A percentile compares a stretch with the other conserved stretches of the same genome.
phyloP scores from a whole-genome alignment of 1,139 yeast genomes.

The Protomyces gravidus region DNA sequence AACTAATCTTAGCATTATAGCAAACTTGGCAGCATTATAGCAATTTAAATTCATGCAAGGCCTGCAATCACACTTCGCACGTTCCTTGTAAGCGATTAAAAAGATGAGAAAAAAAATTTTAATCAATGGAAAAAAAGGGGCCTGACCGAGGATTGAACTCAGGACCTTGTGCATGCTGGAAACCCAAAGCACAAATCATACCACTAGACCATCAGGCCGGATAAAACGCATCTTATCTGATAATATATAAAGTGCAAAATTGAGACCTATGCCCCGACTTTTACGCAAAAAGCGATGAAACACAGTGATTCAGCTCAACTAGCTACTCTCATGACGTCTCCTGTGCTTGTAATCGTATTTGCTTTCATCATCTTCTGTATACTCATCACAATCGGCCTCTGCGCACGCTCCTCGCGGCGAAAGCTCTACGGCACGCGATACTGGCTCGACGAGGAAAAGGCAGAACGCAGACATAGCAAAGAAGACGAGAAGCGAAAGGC shows the following conservation, averaged over 20 bases:
- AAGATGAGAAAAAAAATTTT: not conserved
- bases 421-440: not conserved
- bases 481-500: not conserved
- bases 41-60: not conserved
- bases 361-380: not conserved
- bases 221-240: too few relatives aligned
- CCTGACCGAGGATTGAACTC: constrained; percentile 49
- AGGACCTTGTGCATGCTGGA: constrained; percentile 48
- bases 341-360: not conserved
- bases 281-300: too few relatives aligned
- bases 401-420: not conserved
- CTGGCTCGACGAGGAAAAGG: not conserved
- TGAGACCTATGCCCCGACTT: too few relatives aligned
- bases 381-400: not conserved
- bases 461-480: not conserved
- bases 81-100: too few relatives aligned
- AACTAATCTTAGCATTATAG: too few relatives aligned
- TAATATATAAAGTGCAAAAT: too few relatives aligned
- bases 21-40: too few relatives aligned
- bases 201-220: constrained; percentile 43
- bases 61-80: too few relatives aligned
- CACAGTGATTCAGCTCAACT: too few relatives aligned
- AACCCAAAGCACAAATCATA: constrained; percentile 44
- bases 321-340: not conserved
- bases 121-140: constrained; percentile 36